Base-by-base conservation (phyloP, 2,329 filamentous ascomycete genomes). In the Fusarium keratoplasticum region DNA sequence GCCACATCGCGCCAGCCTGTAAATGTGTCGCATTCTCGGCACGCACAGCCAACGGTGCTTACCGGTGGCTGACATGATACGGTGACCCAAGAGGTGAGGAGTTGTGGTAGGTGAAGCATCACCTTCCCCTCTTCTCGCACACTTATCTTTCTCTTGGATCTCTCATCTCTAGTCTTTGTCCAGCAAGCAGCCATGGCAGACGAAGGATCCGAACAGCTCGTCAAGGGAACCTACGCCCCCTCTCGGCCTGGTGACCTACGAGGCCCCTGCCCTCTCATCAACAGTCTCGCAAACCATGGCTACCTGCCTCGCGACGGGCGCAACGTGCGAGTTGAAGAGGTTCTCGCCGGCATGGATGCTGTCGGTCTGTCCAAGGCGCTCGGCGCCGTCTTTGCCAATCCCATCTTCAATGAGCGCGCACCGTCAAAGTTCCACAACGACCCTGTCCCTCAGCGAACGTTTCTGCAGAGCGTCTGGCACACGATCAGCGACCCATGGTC, bases 271-370 rank as follows among this genome's bases (percentile, higher is more conserved):
- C 76, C 76, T n/a, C 57, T 78, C 36, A 68, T 77, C 31, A 78
- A 78, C 25, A 63, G 47, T 14, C 76, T 78, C 14, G 76, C 76
- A 40, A 78, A 78, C 59, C 76, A 78, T 57, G 76, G 76, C 22
- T 78, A 78, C 61, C 67, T 78, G 7, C 73, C 73, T 14, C 67
- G 76, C 8, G 66, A 78, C 42, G 76, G 76, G 4, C 67, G 73
- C 50, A 76, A 72, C 33, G 71, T 72, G 9, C 68, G 63, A 4
- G 42, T 70, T 3, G 67, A 71, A 16, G 70, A 78, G 36, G 42
- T 78, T 22, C 67, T 69, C 16, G 68, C 66, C 2, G 76, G 62
- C 6, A 60, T 77, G 68, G 58, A 70, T 14, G 33, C 66, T n/a
- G 33, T 73, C 27, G 76, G 76, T 13, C 58, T 77, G 25, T 74